These are phyloP conservation scores for Ceratobasidium sp. DNA, from an alignment of 1,284 basidiomycete species.

Conservation along the genomic window DNA sequence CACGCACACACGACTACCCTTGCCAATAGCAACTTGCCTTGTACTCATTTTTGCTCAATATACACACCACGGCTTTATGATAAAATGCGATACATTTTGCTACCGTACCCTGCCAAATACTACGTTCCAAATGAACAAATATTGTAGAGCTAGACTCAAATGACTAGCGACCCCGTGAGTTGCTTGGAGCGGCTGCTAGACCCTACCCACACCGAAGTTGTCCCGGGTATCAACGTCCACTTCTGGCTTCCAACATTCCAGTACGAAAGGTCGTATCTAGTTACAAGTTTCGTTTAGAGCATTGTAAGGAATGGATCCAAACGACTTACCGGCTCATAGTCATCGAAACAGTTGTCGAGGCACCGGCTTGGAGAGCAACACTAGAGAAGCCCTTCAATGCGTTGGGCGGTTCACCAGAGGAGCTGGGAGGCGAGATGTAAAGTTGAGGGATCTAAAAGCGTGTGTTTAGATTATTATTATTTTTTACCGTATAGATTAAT, in stretches of 20 bases:
- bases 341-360: conserved; percentile 41
- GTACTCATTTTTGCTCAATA: too few relatives aligned
- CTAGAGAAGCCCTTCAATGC: conserved; percentile 46
- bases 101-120: too few relatives aligned
- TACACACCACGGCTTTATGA: too few relatives aligned
- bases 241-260: conserved; percentile 36
- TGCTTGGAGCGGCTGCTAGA: conserved; percentile 65
- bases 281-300: not conserved
- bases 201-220: conserved; percentile 61
- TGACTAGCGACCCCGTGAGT: conserved; percentile 55
- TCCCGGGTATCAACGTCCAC: conserved; percentile 57
- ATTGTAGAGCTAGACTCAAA: conserved; percentile 9
- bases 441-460: conserved; percentile 46
- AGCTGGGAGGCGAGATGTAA: conserved; percentile 45
- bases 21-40: too few relatives aligned
- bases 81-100: too few relatives aligned
- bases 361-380: conserved; percentile 43
- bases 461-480: not conserved
- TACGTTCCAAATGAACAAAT: too few relatives aligned
- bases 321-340: conserved; percentile 44
- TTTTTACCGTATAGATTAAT: not conserved
- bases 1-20: too few relatives aligned
- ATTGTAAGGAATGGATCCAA: not conserved
- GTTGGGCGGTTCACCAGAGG: conserved; percentile 46
- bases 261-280: conserved; percentile 51